Base-by-base conservation (phyloP, 2,329 filamentous ascomycete species). In the Scedosporium aurantiacum region DNA sequence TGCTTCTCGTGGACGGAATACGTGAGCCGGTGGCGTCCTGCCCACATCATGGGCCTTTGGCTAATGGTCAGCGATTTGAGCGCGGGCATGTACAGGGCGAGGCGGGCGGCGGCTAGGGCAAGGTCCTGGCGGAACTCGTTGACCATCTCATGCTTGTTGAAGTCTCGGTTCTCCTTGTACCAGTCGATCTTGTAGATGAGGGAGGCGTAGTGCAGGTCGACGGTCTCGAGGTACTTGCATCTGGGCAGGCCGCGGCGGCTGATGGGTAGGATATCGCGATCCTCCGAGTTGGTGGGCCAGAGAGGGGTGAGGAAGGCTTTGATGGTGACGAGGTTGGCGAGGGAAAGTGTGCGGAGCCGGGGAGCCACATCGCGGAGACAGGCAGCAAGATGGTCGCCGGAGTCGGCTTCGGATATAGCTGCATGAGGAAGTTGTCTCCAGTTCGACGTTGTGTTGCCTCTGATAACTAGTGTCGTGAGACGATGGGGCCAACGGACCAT, bases 1-100 rank as follows among this genome's bases (percentile, higher is more conserved):
- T 40, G 16, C 7, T 23, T 27, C 18, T 61, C 45, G 12, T 61
- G 37, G 14, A 65, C 62, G 10, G 21, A 47, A 58, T 67, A 67
- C 45, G 60, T 58, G 18, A 67, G 63, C 28, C 63, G 55, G 45
- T 67, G 66, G 62, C 64, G 66, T n/a, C 66, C 66, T 1, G 66
- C 66, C 61, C 65, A 67, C 66, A 67, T 66, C 14, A 67, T 62
- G 16, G 65, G 65, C n/a, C 66, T 61, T 57, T 67, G 66, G 41
- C 60, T 62, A 40, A 67, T 56, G 10, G 58, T 60, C 62, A 67
- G 60, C 25, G 61, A 60, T 21, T 59, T 62, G 21, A 73, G 45
- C 16, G 40, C 37, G 10, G 66, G 66, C 64, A 67, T 67, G n/a
- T 63, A 62, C 28, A 63, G 50, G 1, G 66, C 66, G 52, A 67